Base-by-base conservation (phyloP, 208 protist genomes). In the Crithidia expoeki region DNA sequence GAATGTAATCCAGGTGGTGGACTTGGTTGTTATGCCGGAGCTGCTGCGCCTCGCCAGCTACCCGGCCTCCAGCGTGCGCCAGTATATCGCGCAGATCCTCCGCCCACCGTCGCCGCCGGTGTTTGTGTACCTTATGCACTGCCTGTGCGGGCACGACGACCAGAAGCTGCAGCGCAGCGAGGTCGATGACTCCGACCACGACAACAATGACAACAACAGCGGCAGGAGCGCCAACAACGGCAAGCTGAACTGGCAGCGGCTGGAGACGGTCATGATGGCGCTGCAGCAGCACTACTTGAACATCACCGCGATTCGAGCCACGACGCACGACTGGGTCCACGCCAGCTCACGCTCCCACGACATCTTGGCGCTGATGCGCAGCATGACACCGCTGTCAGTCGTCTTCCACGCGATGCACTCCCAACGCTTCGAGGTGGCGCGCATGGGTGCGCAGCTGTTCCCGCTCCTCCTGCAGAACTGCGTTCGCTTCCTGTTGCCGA, bases 231-330 rank as follows among this genome's bases (percentile, higher is more conserved):
- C 9, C 36, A 40, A 14, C 36, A 40, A 12, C 14, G 44, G 33
- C 6, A 51, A 52, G 55, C 42, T 70, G 30, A 75, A 74, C 72
- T 95, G 90, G 90, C 75, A 88, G 64, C 66, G 70, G 47, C 64
- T 80, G 40, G 90, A 95, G 71, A 92, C 87, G n/a, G 56, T 95
- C 27, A 81, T 95, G 52, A 95, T 95, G 87, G 86, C 85, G 51
- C 77, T 95, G 32, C 76, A 90, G 40, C 76, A 86, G 76, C 84
- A 92, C 47, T 78, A 90, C 23, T 50, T 68, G 62, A 61, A 69
- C 62, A 50, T 76, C 34, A 40, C 27, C 5, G 17, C 71, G 33
- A 55, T 33, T 3, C 30, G 55, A 1, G 56, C 46, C 6, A 52
- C 61, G 30, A 44, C 46, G 63, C 62, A 25, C 42, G 83, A 86